Percentiles rank a stretch among this genome's conserved stretches.
phyloP scores from a whole-genome alignment of 768 basidiomycete genomes.

The Pholiota molesta region DNA sequence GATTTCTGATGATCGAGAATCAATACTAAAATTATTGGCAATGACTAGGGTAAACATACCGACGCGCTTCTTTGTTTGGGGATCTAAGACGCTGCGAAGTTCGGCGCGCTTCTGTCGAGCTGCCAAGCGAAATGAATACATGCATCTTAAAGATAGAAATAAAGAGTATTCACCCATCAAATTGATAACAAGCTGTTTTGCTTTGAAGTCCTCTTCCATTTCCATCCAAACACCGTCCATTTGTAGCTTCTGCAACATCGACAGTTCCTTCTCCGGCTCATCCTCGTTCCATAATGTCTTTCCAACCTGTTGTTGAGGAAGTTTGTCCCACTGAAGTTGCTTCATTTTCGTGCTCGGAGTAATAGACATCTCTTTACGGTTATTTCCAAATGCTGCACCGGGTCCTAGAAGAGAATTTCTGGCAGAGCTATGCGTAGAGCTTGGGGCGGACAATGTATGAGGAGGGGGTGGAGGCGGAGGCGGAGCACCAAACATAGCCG shows the following conservation, averaged over 20 bases:
- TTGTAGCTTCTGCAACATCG: constrained; percentile 82
- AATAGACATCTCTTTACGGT: constrained; percentile 84
- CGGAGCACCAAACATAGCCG: constrained; percentile 30
- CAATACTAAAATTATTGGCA: background rate
- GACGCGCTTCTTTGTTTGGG: constrained; percentile 90
- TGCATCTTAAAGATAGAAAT: background rate
- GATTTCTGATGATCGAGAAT: constrained; percentile 62
- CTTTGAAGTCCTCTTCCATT: constrained; percentile 99
- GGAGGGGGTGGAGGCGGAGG: constrained; percentile 46
- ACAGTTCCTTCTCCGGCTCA: constrained; percentile 65
- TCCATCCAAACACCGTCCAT: constrained; percentile 89
- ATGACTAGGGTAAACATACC: constrained; percentile 53
- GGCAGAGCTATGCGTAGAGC: constrained; percentile 47
- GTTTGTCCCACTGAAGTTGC: constrained; percentile 97
- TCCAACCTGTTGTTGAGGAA: constrained; percentile 84
- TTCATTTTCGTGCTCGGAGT: constrained; percentile 94
- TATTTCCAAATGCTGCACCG: constrained; percentile 50
- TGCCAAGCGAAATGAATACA: constrained; percentile 26
- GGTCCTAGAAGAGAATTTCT: constrained; percentile 65
- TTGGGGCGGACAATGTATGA: constrained; percentile 38
- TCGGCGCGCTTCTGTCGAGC: constrained; percentile 87
- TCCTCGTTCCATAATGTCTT: constrained; percentile 89
- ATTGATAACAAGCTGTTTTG: constrained; percentile 91
- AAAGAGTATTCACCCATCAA: constrained; percentile 65
- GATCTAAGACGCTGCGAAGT: constrained; percentile 87